Percentiles rank a stretch among this genome's conserved stretches.
Conservation (phyloP, 306 rosid genomes). For the Citrullus amarus region DNA sequence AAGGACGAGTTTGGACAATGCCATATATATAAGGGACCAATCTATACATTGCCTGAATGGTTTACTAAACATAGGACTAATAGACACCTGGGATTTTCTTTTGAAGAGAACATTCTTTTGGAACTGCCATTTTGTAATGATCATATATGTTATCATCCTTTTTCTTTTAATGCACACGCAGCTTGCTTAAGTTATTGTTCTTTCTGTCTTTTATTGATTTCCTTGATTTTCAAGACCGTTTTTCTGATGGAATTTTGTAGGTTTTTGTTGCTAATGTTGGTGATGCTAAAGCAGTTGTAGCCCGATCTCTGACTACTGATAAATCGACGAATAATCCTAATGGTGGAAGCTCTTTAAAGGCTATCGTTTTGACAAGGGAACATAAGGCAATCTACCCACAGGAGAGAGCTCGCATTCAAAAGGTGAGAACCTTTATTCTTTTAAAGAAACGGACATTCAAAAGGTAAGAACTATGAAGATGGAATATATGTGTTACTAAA, state of each 20-base stretch:
- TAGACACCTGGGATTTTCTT: background rate
- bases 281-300: slow-evolving; percentile 87
- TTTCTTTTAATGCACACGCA: background rate
- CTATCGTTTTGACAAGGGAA: slow-evolving; percentile 83
- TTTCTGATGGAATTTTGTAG: slow-evolving; percentile 18
- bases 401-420: slow-evolving; percentile 83
- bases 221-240: background rate
- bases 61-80: background rate
- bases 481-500: background rate
- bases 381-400: slow-evolving; percentile 84
- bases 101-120: background rate
- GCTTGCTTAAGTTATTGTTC: background rate
- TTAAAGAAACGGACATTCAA: slow-evolving; percentile 25
- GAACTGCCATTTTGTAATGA: background rate
- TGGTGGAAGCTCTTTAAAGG: slow-evolving; percentile 41
- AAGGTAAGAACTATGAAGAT: slow-evolving; percentile 39
- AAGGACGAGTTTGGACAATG: background rate
- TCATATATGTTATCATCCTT: background rate
- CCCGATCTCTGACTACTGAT: slow-evolving; percentile 41
- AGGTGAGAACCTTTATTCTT: slow-evolving; percentile 26
- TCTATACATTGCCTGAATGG: background rate
- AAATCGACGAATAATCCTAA: slow-evolving; percentile 31
- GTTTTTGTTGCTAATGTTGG: slow-evolving; percentile 80
- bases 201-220: background rate
- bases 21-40: background rate